A percentile compares a stretch with the other conserved stretches of the same genome.
phyloP scores from a whole-genome alignment of 495 filamentous ascomycete species.

The Aspergillus asperescens region DNA sequence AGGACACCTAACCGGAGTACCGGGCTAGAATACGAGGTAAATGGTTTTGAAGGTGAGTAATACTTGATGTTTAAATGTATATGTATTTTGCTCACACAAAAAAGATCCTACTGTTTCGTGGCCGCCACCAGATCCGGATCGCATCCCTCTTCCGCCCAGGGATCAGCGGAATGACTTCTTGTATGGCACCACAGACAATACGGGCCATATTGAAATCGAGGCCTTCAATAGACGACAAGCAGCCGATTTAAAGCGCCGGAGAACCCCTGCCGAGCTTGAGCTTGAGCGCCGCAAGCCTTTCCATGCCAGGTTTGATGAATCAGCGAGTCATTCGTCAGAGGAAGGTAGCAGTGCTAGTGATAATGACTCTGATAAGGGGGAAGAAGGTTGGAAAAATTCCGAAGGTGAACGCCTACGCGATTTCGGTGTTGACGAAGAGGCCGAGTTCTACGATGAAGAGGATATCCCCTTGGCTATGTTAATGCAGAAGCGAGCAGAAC shows the following conservation, averaged over 20 bases:
- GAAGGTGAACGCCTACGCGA: conserved; percentile 84
- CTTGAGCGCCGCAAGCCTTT: conserved; percentile 48
- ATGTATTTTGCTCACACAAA: not conserved
- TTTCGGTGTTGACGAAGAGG: conserved; percentile 85
- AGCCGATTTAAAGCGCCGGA: conserved; percentile 46
- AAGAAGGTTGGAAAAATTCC: conserved; percentile 71
- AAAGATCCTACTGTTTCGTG: conserved; percentile 54
- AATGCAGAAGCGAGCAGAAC: conserved; percentile 27
- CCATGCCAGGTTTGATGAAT: conserved; percentile 40
- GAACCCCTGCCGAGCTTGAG: conserved; percentile 13
- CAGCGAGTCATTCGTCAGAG: conserved; percentile 24
- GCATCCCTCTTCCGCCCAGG: conserved; percentile 49
- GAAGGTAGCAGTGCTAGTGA: conserved; percentile 21
- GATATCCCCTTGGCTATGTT: conserved; percentile 64
- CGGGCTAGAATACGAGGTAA: conserved; percentile 70
- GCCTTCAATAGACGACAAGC: conserved; percentile 55
- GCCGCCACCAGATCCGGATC: conserved; percentile 90
- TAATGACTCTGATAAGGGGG: conserved; percentile 41
- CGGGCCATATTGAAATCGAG: conserved; percentile 45
- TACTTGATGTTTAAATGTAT: not conserved
- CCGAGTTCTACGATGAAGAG: conserved; percentile 72
- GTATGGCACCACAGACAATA: conserved; percentile 29
- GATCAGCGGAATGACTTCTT: conserved; percentile 23
- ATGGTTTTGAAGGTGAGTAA: conserved; percentile 74
- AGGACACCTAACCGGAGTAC: conserved; percentile 47